Conservation (phyloP, 257 asterid species). For the Solanum appendiculatum region DNA sequence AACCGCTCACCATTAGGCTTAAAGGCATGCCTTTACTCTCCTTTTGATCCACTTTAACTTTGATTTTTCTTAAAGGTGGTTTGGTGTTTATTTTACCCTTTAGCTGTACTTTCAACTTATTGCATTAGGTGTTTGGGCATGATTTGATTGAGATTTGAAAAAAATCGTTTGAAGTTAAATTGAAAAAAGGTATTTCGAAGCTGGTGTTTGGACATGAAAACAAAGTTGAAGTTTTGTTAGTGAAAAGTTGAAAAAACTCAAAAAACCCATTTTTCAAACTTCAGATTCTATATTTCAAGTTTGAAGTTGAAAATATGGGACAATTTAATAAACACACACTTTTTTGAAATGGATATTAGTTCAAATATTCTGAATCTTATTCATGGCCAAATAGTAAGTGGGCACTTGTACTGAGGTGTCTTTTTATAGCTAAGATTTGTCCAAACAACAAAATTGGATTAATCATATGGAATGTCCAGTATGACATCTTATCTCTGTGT, state of each 20-base stretch:
- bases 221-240: not conserved
- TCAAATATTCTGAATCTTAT: not conserved
- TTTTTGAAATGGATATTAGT: not conserved
- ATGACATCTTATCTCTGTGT: not conserved
- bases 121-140: not conserved
- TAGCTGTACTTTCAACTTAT: not conserved
- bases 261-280: not conserved
- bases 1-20: conserved; percentile 57
- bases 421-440: not conserved
- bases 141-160: not conserved
- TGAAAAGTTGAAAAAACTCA: not conserved
- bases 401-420: not conserved
- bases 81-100: not conserved
- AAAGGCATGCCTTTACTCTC: conserved; percentile 34
- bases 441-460: not conserved
- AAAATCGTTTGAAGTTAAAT: not conserved
- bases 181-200: not conserved
- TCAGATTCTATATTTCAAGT: not conserved
- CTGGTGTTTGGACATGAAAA: not conserved
- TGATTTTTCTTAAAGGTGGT: not conserved
- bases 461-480: not conserved
- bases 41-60: not conserved
- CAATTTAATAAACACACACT: not conserved
- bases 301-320: not conserved
- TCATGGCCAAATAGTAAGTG: not conserved